These are phyloP conservation scores for Fusarium nematophilum DNA, from an alignment of 2,329 filamentous ascomycete genomes.

Conservation along the genomic window DNA sequence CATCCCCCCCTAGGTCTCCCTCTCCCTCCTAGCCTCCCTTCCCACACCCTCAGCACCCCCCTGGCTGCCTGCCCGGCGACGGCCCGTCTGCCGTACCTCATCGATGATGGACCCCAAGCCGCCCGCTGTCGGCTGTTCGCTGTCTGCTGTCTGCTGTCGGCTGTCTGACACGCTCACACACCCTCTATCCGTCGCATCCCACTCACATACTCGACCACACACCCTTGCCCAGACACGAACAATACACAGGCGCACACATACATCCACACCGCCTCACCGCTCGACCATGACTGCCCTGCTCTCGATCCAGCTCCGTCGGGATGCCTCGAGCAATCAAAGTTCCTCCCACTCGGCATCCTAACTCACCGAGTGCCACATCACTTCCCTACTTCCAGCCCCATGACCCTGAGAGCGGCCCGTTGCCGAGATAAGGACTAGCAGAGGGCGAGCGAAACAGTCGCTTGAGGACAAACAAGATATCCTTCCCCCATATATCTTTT, in stretches of 20 bases:
- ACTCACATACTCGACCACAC: constrained; percentile 34
- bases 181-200: constrained; percentile 18
- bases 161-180: constrained; percentile 38
- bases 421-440: constrained; percentile 28
- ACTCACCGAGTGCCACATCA: constrained; percentile 47
- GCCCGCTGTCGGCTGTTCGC: constrained; percentile 30
- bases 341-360: constrained; percentile 33
- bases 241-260: constrained; percentile 36
- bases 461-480: constrained; percentile 26
- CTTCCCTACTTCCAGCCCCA: constrained; percentile 38
- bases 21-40: constrained; percentile 30
- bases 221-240: constrained; percentile 35
- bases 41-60: constrained; percentile 36
- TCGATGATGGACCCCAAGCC: constrained; percentile 38
- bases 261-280: constrained; percentile 44
- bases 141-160: constrained; percentile 19
- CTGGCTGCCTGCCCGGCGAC: constrained; percentile 33
- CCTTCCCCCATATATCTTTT: constrained; percentile 21
- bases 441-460: constrained; percentile 28
- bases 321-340: constrained; percentile 35
- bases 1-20: constrained; percentile 20
- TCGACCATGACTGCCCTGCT: constrained; percentile 29
- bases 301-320: constrained; percentile 27
- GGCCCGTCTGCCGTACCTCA: constrained; percentile 43
- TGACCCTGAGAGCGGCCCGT: constrained; percentile 39